Percentiles rank a stretch among this genome's conserved stretches.
Evolutionary conservation across 176 grass and related monocot species (phyloP).

Genomic region (Oryza brachyantha): DNA sequence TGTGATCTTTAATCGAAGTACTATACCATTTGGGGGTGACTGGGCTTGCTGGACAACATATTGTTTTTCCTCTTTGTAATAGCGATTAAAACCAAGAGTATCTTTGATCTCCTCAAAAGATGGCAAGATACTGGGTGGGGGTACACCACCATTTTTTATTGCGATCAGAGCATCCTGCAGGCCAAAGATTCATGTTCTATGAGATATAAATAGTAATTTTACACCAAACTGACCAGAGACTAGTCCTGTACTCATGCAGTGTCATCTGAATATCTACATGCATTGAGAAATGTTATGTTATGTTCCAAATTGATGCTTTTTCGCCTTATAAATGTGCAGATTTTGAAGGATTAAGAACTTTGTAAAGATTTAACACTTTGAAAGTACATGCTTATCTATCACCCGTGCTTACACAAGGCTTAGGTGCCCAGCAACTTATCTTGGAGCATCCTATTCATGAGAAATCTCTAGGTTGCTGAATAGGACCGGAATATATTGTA

Average conservation of each 20-base stretch:
- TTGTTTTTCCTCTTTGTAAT: slow-evolving; percentile 90
- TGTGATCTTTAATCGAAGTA: slow-evolving; percentile 51
- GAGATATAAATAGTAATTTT: not conserved
- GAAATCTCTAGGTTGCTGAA: slow-evolving; percentile 2
- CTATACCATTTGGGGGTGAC: not conserved
- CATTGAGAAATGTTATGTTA: not conserved
- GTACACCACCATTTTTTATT: slow-evolving; percentile 68
- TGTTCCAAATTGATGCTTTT: not conserved
- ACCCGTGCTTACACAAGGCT: not conserved
- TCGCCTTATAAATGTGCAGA: not conserved
- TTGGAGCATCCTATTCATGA: not conserved
- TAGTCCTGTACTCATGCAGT: not conserved
- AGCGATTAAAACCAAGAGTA: slow-evolving; percentile 76
- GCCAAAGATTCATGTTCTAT: slow-evolving; percentile 7
- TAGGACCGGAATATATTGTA: not conserved
- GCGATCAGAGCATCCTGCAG: slow-evolving; percentile 76
- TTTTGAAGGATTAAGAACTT: not conserved
- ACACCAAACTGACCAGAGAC: slow-evolving; percentile 4
- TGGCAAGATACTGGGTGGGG: slow-evolving; percentile 65
- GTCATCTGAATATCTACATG: not conserved
- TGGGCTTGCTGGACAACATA: slow-evolving; percentile 43
- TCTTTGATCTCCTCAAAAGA: slow-evolving; percentile 97
- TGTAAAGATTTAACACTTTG: not conserved
- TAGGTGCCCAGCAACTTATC: not conserved
- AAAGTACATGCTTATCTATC: not conserved